A percentile compares a stretch with the other conserved stretches of the same genome.
These are phyloP conservation scores for Patellaria atrata DNA, from an alignment of 495 filamentous ascomycete genomes.

Conservation along the genomic window DNA sequence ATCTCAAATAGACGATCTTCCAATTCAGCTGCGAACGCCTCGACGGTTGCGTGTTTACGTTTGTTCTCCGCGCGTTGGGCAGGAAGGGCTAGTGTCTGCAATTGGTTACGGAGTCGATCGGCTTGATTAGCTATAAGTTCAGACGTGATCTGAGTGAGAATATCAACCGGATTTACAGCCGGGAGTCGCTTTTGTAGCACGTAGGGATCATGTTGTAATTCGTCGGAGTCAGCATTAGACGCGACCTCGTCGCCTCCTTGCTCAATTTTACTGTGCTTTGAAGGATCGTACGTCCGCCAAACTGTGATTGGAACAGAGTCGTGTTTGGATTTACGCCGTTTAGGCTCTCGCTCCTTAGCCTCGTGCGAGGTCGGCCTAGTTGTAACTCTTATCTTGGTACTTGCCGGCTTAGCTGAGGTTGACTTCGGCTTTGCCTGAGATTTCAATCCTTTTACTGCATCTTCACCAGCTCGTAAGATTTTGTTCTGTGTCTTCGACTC, in stretches of 20 bases:
- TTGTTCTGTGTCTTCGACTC: too few species aligned
- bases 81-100: too few species aligned
- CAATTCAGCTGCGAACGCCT: conserved; percentile 3
- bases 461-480: too few species aligned
- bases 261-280: neutral
- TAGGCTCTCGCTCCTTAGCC: too few species aligned
- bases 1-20: conserved; percentile 2
- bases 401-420: too few species aligned
- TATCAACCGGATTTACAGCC: conserved; percentile 1
- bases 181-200: neutral
- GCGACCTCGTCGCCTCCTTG: neutral
- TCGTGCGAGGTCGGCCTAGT: too few species aligned
- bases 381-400: too few species aligned
- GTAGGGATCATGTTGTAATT: too few species aligned
- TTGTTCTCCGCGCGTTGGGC: conserved; percentile 1
- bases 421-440: too few species aligned
- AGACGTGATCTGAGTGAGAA: conserved; percentile 4
- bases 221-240: neutral
- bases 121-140: neutral
- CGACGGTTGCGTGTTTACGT: conserved; percentile 1
- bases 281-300: neutral
- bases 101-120: neutral
- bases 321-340: neutral
- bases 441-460: too few species aligned
- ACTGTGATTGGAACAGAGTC: neutral